Percentiles rank a stretch among this genome's conserved stretches.
Evolutionary conservation across 1,284 basidiomycete genomes (phyloP).

Genomic region (Blastosporella zonata): DNA sequence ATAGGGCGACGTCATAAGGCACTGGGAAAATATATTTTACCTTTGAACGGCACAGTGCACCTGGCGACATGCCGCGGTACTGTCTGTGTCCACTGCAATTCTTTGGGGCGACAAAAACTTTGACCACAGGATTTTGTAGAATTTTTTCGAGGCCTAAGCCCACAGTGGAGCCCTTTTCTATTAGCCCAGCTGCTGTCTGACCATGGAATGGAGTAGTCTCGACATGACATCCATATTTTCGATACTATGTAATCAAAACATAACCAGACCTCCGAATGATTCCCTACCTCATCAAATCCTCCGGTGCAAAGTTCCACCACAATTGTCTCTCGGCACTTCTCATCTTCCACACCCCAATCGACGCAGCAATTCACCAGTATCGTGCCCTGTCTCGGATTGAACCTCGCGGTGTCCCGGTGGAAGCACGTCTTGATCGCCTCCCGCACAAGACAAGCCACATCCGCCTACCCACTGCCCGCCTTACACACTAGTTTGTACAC

Average conservation of each 20-base stretch:
- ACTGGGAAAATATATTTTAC: neutral
- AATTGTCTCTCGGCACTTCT: conserved; percentile 1
- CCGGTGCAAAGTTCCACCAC: neutral
- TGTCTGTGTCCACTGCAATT: too few species aligned
- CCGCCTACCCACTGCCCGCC: conserved; percentile 20
- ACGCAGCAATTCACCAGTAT: conserved; percentile 31
- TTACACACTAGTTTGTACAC: conserved; percentile 30
- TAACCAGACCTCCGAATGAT: too few species aligned
- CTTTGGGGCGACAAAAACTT: too few species aligned
- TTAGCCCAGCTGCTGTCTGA: neutral
- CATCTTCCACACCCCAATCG: conserved; percentile 24
- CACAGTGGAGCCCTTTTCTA: neutral
- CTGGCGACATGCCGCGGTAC: too few species aligned
- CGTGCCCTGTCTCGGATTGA: conserved; percentile 21
- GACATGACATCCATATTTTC: neutral
- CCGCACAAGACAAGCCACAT: neutral
- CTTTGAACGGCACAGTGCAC: neutral
- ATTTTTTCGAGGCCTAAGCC: neutral
- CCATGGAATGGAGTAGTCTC: neutral
- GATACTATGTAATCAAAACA: too few species aligned
- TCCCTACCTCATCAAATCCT: too few species aligned
- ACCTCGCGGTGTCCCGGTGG: neutral
- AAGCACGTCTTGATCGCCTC: conserved; percentile 15
- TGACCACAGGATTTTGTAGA: too few species aligned
- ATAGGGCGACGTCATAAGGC: too few species aligned